These are phyloP conservation scores for Anacardium occidentale DNA, from an alignment of 345 rosid genomes.

Conservation along the genomic window DNA sequence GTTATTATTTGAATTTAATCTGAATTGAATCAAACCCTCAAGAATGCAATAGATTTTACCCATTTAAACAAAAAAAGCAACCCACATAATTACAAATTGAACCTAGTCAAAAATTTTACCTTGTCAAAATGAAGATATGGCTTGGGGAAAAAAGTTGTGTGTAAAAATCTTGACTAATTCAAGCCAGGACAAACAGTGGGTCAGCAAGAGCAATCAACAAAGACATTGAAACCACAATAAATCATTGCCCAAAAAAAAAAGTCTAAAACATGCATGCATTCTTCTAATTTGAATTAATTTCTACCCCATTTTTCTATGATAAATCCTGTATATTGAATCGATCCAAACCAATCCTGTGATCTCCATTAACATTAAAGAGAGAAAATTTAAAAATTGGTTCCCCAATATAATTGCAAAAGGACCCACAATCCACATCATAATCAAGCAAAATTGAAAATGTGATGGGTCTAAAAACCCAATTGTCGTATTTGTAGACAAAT, in stretches of 20 bases:
- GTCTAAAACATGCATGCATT: background rate
- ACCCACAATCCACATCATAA: conserved; percentile 3
- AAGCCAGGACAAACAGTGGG: background rate
- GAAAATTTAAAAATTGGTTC: conserved; percentile 1
- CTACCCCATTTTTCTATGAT: background rate
- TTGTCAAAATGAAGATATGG: no score
- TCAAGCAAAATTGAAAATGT: background rate
- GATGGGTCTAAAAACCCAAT: no score
- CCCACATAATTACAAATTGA: no score
- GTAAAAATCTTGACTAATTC: background rate
- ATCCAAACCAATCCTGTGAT: background rate
- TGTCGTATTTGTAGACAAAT: no score
- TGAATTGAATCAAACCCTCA: no score
- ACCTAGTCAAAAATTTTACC: no score
- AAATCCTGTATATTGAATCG: background rate
- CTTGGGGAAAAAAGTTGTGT: no score
- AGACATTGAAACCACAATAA: background rate
- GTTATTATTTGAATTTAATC: no score
- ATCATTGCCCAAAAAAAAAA: background rate
- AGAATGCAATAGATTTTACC: no score
- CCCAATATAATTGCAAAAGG: conserved; percentile 4
- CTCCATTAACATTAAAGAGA: background rate
- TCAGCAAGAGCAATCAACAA: background rate
- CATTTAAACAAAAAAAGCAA: no score
- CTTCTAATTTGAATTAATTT: background rate